Base-by-base conservation (phyloP, 1,139 yeast genomes). In the Groenewaldozyma auringiensis region DNA sequence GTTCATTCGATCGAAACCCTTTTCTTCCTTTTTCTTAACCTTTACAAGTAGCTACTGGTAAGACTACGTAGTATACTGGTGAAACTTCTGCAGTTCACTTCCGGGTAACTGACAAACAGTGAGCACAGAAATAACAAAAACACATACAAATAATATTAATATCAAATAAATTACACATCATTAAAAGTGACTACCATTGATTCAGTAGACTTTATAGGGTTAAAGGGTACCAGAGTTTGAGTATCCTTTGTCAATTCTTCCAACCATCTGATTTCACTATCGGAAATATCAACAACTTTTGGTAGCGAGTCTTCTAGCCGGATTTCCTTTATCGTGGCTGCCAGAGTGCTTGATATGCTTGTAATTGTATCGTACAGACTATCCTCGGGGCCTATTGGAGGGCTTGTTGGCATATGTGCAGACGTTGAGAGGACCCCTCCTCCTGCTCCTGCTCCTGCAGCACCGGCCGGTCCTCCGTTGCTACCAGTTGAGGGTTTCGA, bases 111-210 rank as follows among this genome's bases (percentile, higher is more conserved):
- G n/a, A n/a, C n/a, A n/a, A n/a, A n/a, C n/a, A n/a, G n/a, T n/a
- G n/a, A n/a, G n/a, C n/a, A n/a, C n/a, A n/a, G n/a, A n/a, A n/a
- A n/a, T n/a, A n/a, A n/a, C n/a, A n/a, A n/a, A n/a, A n/a, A n/a
- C n/a, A n/a, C n/a, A n/a, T n/a, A n/a, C n/a, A n/a, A n/a, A n/a
- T n/a, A n/a, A n/a, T n/a, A n/a, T n/a, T n/a, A 25, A 32, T 16
- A 32, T 16, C n/a, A 32, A n/a, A 13, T 32, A 13, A 17, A 16
- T 18, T 35, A 35, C 14, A 35, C 21, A 20, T 35, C 38, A 17
- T 16, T 17, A 18, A 35, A 35, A 20, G 38, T 35, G 13, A 35
- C 38, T 14, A 35, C 38, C 38, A 35, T 35, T 17, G n/a, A 11
- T 14, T 20, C 38, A 35, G 25, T 11, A 8, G 25, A 16, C 14